Conservation (phyloP, 2,329 filamentous ascomycete species). For the Hansfordia pulvinata region DNA sequence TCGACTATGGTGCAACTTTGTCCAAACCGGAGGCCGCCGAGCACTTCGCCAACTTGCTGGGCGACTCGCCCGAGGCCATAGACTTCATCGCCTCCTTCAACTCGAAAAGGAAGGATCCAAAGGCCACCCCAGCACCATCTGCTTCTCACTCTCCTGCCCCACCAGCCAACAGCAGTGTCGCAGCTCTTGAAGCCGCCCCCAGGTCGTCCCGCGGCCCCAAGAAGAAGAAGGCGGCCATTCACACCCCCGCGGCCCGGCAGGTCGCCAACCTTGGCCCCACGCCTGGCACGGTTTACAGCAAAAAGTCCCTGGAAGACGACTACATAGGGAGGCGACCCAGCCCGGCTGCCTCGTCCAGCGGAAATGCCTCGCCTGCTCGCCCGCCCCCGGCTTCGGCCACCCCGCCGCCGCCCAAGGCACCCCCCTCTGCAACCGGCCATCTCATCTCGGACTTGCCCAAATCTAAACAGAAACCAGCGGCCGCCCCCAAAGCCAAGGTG, state of each 20-base stretch:
- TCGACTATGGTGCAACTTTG: slow-evolving; percentile 68
- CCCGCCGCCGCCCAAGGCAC: slow-evolving; percentile 32
- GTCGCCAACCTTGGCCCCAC: slow-evolving; percentile 51
- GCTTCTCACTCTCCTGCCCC: slow-evolving; percentile 8
- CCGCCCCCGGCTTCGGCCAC: slow-evolving; percentile 36
- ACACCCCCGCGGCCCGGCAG: slow-evolving; percentile 49
- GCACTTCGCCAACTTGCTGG: slow-evolving; percentile 78
- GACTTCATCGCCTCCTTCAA: slow-evolving; percentile 79
- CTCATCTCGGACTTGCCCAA: slow-evolving; percentile 68
- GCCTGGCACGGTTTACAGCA: slow-evolving; percentile 57
- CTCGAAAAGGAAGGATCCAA: slow-evolving; percentile 37
- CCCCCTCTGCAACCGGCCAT: slow-evolving; percentile 60
- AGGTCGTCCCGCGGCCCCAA: slow-evolving; percentile 33
- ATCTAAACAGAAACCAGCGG: slow-evolving; percentile 41
- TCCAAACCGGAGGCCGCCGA: slow-evolving; percentile 66
- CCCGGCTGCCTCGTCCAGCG: slow-evolving; percentile 22
- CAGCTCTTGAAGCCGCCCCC: slow-evolving; percentile 35
- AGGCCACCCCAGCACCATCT: no score
- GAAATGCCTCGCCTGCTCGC: slow-evolving; percentile 23
- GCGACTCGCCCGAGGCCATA: slow-evolving; percentile 64
- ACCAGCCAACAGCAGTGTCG: slow-evolving; percentile 11
- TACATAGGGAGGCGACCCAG: slow-evolving; percentile 48
- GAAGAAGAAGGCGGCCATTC: slow-evolving; percentile 47
- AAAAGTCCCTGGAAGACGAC: slow-evolving; percentile 55
- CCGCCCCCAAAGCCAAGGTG: slow-evolving; percentile 48